Percentiles rank a stretch among this genome's conserved stretches.
Conservation (phyloP, 306 rosid genomes). For the Medicago arabica region DNA sequence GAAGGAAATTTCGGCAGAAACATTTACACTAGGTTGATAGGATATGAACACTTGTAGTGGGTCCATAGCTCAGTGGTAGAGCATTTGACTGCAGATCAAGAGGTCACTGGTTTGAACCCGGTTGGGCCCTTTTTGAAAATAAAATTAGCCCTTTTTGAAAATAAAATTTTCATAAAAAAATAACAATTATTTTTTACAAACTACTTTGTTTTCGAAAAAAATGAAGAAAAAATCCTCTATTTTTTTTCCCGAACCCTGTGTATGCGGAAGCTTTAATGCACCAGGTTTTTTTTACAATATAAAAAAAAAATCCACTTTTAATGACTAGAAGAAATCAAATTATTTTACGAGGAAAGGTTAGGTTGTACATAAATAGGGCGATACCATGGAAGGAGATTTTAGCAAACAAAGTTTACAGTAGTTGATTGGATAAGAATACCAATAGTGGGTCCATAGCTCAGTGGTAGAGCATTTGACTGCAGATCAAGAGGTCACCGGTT, state of each 20-base stretch:
- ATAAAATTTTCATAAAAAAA: no score
- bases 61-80: conserved; percentile 31
- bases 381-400: conserved; percentile 4
- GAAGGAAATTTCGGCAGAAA: background rate
- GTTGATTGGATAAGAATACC: background rate
- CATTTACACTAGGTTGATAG: background rate
- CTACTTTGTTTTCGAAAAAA: background rate
- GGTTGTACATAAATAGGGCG: background rate
- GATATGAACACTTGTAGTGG: background rate
- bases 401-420: background rate
- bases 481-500: conserved; percentile 20
- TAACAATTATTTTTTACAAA: no score
- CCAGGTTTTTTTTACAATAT: no score
- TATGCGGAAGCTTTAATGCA: no score
- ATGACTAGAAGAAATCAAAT: background rate
- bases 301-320: no score
- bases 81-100: conserved; percentile 32
- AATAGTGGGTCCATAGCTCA: background rate
- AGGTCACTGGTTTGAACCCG: conserved; percentile 22
- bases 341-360: background rate
- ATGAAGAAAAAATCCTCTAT: no score
- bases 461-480: conserved; percentile 11
- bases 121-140: background rate
- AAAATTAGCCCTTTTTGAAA: background rate
- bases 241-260: no score